These are phyloP conservation scores for Nepenthes alata DNA, from an alignment of 179 eudicot genomes.

Conservation along the genomic window DNA sequence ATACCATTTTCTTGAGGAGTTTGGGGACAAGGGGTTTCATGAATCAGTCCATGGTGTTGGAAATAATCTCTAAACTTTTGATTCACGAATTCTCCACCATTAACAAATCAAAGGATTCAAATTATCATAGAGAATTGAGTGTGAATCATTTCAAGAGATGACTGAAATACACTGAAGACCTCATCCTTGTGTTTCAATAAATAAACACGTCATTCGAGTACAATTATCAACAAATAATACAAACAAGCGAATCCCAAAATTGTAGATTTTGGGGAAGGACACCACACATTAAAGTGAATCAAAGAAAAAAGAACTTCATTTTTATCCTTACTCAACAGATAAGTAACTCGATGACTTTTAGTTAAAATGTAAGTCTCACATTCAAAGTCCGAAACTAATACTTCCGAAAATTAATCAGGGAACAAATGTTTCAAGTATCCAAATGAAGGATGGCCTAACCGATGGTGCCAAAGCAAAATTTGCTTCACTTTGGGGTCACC, in stretches of 20 bases:
- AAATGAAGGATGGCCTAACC: background rate
- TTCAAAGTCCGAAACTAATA: background rate
- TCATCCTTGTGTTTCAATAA: constrained; percentile 6
- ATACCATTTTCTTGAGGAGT: constrained; percentile 7
- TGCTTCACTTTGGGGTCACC: background rate
- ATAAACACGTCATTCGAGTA: constrained; percentile 2
- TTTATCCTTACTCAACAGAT: background rate
- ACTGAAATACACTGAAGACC: background rate
- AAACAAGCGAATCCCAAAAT: background rate
- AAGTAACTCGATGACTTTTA: background rate
- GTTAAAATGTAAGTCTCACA: constrained; percentile 3
- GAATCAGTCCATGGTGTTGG: background rate
- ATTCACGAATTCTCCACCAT: constrained; percentile 2
- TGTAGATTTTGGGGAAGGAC: background rate
- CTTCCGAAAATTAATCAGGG: background rate
- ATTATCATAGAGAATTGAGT: background rate
- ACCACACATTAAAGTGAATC: background rate
- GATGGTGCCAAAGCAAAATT: background rate
- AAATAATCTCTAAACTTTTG: background rate
- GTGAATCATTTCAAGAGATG: background rate
- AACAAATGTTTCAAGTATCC: background rate
- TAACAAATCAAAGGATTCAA: background rate
- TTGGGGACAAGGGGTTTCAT: background rate
- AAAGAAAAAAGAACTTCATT: background rate
- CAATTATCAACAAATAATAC: background rate